Evolutionary conservation across 2,329 filamentous ascomycete species (phyloP).

Genomic region (Beauveria sp.): DNA sequence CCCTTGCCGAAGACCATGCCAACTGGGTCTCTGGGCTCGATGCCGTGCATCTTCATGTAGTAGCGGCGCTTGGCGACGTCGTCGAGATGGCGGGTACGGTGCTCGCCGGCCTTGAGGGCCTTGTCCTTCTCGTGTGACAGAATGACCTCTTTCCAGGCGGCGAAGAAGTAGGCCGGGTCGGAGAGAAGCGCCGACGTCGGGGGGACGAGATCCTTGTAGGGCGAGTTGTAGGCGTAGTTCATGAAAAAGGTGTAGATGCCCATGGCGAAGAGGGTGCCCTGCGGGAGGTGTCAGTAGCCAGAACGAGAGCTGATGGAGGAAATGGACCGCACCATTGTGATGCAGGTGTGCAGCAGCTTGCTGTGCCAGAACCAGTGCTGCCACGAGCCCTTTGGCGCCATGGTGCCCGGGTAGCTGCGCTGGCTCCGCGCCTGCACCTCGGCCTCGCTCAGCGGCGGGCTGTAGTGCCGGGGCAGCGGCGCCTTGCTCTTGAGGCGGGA

Average conservation of each 20-base stretch:
- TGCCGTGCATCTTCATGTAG: constrained; percentile 78
- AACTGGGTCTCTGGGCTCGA: constrained; percentile 57
- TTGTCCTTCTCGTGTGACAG: constrained; percentile 68
- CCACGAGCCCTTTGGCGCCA: constrained; percentile 75
- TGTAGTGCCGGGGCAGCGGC: constrained; percentile 58
- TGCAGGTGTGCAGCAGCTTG: constrained; percentile 66
- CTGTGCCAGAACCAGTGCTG: constrained; percentile 80
- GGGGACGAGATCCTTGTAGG: constrained; percentile 73
- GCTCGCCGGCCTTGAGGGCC: constrained; percentile 60
- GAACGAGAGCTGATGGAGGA: background rate
- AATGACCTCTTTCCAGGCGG: constrained; percentile 63
- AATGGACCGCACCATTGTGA: constrained; percentile 61
- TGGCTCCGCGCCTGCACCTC: constrained; percentile 59
- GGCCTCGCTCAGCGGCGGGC: constrained; percentile 58
- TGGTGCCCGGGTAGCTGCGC: constrained; percentile 79
- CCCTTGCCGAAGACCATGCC: constrained; percentile 35
- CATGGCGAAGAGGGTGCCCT: constrained; percentile 61
- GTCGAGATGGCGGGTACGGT: constrained; percentile 65
- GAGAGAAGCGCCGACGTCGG: constrained; percentile 58
- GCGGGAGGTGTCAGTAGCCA: background rate
- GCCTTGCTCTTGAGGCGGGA: constrained; percentile 50
- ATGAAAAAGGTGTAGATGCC: constrained; percentile 65
- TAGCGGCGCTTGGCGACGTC: constrained; percentile 81
- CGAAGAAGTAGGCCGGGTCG: constrained; percentile 61
- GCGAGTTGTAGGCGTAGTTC: constrained; percentile 73